Evolutionary conservation across 768 basidiomycete species (phyloP).

Genomic region (Lactarius akahatsu): DNA sequence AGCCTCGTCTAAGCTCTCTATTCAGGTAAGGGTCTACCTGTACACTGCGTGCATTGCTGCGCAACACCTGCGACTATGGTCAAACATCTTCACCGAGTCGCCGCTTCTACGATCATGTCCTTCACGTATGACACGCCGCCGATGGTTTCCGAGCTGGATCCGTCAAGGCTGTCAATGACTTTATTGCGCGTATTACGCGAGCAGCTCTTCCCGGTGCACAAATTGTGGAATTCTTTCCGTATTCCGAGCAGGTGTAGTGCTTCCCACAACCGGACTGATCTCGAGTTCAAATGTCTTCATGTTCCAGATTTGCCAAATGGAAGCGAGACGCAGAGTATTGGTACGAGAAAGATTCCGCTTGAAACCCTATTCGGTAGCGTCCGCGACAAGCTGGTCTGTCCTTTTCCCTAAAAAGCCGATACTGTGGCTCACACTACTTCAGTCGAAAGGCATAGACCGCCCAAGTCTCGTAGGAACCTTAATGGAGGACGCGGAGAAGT

Average conservation of each 20-base stretch:
- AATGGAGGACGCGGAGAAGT: neutral
- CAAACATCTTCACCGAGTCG: neutral
- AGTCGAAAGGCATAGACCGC: slow-evolving; percentile 5
- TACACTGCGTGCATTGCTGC: too few species aligned
- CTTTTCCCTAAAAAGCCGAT: neutral
- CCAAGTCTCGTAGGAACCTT: slow-evolving; percentile 3
- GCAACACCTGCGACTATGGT: neutral
- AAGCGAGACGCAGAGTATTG: slow-evolving; percentile 18
- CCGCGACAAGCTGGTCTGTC: slow-evolving; percentile 4
- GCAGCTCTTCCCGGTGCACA: slow-evolving; percentile 11
- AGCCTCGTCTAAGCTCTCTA: too few species aligned
- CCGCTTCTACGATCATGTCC: slow-evolving; percentile 20
- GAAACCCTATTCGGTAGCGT: slow-evolving; percentile 10
- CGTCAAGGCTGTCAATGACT: neutral
- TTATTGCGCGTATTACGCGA: neutral
- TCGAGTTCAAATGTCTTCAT: neutral
- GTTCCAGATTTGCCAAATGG: slow-evolving; percentile 18
- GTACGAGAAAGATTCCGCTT: slow-evolving; percentile 11
- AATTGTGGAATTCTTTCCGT: slow-evolving; percentile 23
- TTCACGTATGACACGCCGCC: slow-evolving; percentile 21
- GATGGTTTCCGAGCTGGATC: slow-evolving; percentile 1
- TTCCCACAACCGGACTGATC: neutral
- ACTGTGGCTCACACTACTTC: neutral
- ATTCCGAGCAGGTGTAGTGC: slow-evolving; percentile 3
- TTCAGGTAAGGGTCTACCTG: too few species aligned